phyloP scores from a whole-genome alignment of 208 protist species.

The Angomonas deanei region DNA sequence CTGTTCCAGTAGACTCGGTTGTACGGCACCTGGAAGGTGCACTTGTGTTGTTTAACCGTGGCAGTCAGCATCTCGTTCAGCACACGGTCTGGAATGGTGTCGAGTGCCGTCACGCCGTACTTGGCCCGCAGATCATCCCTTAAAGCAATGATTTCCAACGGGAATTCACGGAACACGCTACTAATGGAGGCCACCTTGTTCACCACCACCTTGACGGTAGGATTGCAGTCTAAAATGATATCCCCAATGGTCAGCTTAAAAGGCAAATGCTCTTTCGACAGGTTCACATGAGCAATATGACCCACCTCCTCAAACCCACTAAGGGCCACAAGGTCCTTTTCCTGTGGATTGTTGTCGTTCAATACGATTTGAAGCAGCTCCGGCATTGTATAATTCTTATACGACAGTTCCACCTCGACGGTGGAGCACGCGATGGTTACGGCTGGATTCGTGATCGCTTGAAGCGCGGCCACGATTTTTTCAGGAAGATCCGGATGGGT shows the following conservation, averaged over 20 bases:
- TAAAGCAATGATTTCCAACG: conserved; percentile 94
- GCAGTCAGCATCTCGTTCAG: conserved; percentile 48
- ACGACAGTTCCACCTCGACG: conserved; percentile 38
- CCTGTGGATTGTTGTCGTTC: background rate
- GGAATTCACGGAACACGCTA: conserved; percentile 94
- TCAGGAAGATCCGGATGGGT: no score
- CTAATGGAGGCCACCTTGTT: conserved; percentile 96
- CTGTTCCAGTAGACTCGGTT: conserved; percentile 98
- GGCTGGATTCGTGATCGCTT: background rate
- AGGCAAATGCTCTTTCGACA: conserved; percentile 87
- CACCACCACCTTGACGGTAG: conserved; percentile 92
- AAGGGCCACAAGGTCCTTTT: conserved; percentile 25
- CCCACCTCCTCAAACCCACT: conserved; percentile 89
- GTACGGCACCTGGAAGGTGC: conserved; percentile 94
- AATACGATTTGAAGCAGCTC: conserved; percentile 60
- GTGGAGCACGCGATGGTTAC: conserved; percentile 24
- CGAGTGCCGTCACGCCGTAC: background rate
- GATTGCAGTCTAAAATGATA: conserved; percentile 95
- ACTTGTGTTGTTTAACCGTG: conserved; percentile 90
- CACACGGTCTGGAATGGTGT: background rate
- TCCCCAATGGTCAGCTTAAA: conserved; percentile 92
- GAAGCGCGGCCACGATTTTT: no score
- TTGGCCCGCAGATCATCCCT: conserved; percentile 29
- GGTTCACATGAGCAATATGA: conserved; percentile 98
- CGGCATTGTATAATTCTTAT: conserved; percentile 79